Evolutionary conservation across 148 eudicot genomes (phyloP).

Genomic region (Spergularia marina): DNA sequence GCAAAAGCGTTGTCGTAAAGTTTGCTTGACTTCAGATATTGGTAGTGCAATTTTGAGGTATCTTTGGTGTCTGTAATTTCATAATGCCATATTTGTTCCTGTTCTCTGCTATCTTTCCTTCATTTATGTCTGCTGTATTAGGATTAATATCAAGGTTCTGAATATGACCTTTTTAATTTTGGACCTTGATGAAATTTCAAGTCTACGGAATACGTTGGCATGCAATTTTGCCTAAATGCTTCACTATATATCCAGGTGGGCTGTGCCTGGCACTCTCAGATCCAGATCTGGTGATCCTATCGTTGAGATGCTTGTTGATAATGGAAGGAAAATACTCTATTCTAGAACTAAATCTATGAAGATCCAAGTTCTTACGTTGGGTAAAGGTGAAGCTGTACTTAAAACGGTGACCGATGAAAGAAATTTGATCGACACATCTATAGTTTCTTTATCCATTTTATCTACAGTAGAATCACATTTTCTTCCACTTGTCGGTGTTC

Average conservation of each 20-base stretch:
- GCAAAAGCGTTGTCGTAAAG: slow-evolving; percentile 93
- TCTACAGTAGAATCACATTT: slow-evolving; percentile 81
- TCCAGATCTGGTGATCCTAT: slow-evolving; percentile 94
- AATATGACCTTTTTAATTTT: neutral
- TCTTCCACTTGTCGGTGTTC: slow-evolving; percentile 89
- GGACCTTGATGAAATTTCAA: neutral
- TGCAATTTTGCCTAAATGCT: slow-evolving; percentile 4
- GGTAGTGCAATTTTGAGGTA: slow-evolving; percentile 98
- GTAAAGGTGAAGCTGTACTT: slow-evolving; percentile 70
- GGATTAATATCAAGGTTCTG: neutral
- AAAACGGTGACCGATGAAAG: slow-evolving; percentile 86
- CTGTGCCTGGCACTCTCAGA: slow-evolving; percentile 87
- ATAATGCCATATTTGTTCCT: neutral
- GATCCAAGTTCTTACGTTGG: slow-evolving; percentile 78
- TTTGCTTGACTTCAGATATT: slow-evolving; percentile 86
- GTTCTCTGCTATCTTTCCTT: neutral
- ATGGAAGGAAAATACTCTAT: slow-evolving; percentile 80
- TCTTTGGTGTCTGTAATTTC: neutral
- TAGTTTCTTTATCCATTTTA: slow-evolving; percentile 46
- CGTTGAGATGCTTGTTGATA: slow-evolving; percentile 91
- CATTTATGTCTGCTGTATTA: neutral
- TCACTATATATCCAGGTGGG: slow-evolving; percentile 61
- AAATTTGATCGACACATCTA: slow-evolving; percentile 50
- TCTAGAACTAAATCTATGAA: slow-evolving; percentile 94
- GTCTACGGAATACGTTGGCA: too few relatives aligned